Evolutionary conservation across 768 basidiomycete species (phyloP), one percentile per base, ranked within the genome.

Genomic region (Paxillus rubicundulus): DNA sequence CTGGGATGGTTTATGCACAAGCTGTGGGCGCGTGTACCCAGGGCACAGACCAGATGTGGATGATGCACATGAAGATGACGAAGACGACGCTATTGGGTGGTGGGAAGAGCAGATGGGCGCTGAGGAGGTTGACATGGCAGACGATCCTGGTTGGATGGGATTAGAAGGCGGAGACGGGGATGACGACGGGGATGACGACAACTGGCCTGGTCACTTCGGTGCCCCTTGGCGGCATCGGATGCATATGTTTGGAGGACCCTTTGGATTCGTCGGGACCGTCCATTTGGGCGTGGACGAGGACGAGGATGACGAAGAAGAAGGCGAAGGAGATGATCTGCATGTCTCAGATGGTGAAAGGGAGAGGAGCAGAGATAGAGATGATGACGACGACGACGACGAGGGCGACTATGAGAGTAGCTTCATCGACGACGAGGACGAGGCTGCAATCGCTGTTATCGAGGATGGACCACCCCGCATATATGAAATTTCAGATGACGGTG

Each of bases 1-100:
- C 54, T 82, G 78, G 79, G 82, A 75, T 54, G 86, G 86, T 1
- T 63, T 75, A 18, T 92, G 90, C 61, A 76, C 82, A 4, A 61
- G 62, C 10, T 92, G 90, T 58, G 73, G 78, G 27, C 77, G 87
- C 32, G 66, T 65, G 17, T 89, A 89, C 60, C 73, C 72, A 3
- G 85, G 81, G 1, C 86, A 86, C 47, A 39, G 60, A 45, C 62
- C 50, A 13, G 56, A 58, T 36, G 59, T 27, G 14, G 64, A 63
- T 44, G 67, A 60, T 12, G 62, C 62, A 5, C 71, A 61, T 6
- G 59, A 59, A 2, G 63, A 70, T 30, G 76, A 70, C 8, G 69
- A 57, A 21, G 34, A 27, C 10, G 65, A 73, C 18, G 73, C 71
- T 27, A 46, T 64, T 47, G 66, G 59, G 17, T 66, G 66, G 61